Conservation (phyloP, 2,329 filamentous ascomycete genomes). For the Paradendryphiella salina region DNA sequence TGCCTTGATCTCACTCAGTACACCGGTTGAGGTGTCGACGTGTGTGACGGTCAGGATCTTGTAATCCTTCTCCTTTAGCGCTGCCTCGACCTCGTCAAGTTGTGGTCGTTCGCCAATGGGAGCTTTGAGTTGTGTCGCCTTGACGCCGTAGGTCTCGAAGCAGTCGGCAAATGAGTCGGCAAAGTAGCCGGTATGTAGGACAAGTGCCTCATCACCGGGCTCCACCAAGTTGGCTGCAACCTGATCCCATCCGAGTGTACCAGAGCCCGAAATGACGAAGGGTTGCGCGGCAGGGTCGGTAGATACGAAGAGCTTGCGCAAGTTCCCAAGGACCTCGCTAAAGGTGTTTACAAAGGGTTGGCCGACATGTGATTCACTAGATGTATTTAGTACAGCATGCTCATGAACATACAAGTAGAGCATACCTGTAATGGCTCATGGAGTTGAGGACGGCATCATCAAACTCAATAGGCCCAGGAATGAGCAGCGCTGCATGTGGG, state of each 20-base stretch:
- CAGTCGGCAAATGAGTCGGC: slow-evolving; percentile 93
- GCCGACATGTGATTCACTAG: slow-evolving; percentile 90
- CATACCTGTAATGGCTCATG: slow-evolving; percentile 89
- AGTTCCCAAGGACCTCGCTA: slow-evolving; percentile 82
- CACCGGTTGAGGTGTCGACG: slow-evolving; percentile 95
- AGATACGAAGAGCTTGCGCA: slow-evolving; percentile 93
- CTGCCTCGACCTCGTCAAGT: slow-evolving; percentile 83
- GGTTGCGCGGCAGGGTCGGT: slow-evolving; percentile 81
- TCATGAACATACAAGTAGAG: background rate
- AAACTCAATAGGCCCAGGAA: slow-evolving; percentile 96
- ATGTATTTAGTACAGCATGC: slow-evolving; percentile 3
- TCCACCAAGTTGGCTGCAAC: slow-evolving; percentile 93
- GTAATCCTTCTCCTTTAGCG: slow-evolving; percentile 86
- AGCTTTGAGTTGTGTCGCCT: slow-evolving; percentile 86
- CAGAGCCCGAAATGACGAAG: slow-evolving; percentile 90
- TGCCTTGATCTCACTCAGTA: slow-evolving; percentile 85
- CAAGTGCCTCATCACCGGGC: slow-evolving; percentile 84
- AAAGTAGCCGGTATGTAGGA: slow-evolving; percentile 96
- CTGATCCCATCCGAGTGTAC: slow-evolving; percentile 94
- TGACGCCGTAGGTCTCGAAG: slow-evolving; percentile 86
- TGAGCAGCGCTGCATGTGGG: slow-evolving; percentile 76
- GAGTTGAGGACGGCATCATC: slow-evolving; percentile 94
- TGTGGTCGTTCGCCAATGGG: slow-evolving; percentile 86
- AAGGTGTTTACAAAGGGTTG: slow-evolving; percentile 87
- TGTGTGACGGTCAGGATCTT: slow-evolving; percentile 95